Base-by-base conservation (phyloP, 441 rosid species). In the Pelargonium australe region DNA sequence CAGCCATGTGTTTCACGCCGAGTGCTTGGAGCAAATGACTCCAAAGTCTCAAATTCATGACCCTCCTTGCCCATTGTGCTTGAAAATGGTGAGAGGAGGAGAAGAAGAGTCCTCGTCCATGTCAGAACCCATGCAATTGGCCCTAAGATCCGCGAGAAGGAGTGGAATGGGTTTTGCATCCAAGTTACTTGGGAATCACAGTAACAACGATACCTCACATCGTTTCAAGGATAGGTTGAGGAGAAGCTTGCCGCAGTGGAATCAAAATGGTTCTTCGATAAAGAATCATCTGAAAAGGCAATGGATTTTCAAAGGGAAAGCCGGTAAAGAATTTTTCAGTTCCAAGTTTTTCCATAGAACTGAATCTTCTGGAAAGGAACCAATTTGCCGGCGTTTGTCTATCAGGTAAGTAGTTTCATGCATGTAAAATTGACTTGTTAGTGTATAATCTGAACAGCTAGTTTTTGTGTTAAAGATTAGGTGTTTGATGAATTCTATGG, bases 1-100 rank as follows among this genome's bases (percentile, higher is more conserved):
- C 75, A 80, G 91, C 66, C 98, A 93, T 34, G 89, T 89, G 63
- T 93, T 82, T 77, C 98, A 93, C 73, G 89, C 92, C 1, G 97
- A 93, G 70, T 93, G 98, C 80, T 82, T 93, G 85, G 98, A 93
- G 65, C 88, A 93, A 73, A 77, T 80, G 68, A 85, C 92, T 1
- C 85, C 95, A 16, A 85, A 86, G 68, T 64, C 78, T 64, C 87
- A 90, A 70, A 80, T 76, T 25, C 82, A 81, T 67, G 96, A 93
- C 44, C 98, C 97, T 19, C 85, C 85, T 41, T 93, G 98, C 75
- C 98, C 96, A 62, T 65, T 74, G 44, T 93, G 97, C 78, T 76
- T 79, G 76, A 81, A 87, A 79, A 81, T 75, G 61, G 31, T 78
- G 11, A 86, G 82, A 72, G 63, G 72, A 34, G 53, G 68, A 2